A percentile compares a stretch with the other conserved stretches of the same genome.
phyloP scores from a whole-genome alignment of 495 filamentous ascomycete genomes.

The Polyplosphaeria fusca region DNA sequence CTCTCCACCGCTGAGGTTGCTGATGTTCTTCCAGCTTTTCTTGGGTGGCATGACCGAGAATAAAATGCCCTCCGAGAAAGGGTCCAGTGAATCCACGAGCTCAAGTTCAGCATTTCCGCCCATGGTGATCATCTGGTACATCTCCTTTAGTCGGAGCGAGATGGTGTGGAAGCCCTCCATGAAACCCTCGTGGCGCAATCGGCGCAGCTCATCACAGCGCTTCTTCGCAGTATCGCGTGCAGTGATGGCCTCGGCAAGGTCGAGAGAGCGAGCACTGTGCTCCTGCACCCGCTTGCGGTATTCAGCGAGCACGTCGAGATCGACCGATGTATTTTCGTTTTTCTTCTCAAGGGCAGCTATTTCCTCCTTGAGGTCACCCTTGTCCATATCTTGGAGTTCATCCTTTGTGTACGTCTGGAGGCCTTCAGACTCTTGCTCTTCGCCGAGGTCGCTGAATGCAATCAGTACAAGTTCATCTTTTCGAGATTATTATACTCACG shows the following conservation, averaged over 20 bases:
- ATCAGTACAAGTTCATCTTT: too few relatives aligned
- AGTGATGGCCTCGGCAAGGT: constrained; percentile 70
- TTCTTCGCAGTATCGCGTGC: constrained; percentile 83
- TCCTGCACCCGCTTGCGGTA: constrained; percentile 90
- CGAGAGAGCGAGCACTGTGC: constrained; percentile 73
- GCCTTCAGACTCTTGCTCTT: constrained; percentile 49
- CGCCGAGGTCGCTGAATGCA: constrained; percentile 45
- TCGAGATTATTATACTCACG: too few relatives aligned
- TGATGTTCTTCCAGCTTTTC: constrained; percentile 99
- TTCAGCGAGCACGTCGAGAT: constrained; percentile 86
- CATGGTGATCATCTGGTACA: constrained; percentile 99
- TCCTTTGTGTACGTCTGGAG: constrained; percentile 82
- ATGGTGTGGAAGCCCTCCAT: constrained; percentile 97
- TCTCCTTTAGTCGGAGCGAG: constrained; percentile 94
- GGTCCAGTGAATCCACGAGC: constrained; percentile 90
- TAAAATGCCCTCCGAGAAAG: constrained; percentile 93
- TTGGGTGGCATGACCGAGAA: constrained; percentile 99
- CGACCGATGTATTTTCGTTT: constrained; percentile 82
- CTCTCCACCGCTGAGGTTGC: constrained; percentile 89
- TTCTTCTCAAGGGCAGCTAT: constrained; percentile 92
- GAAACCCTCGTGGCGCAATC: constrained; percentile 87
- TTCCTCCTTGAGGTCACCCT: constrained; percentile 76
- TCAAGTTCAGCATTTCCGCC: constrained; percentile 97
- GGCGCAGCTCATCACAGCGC: constrained; percentile 84
- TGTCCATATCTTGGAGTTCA: constrained; percentile 89